A percentile compares a stretch with the other conserved stretches of the same genome.
Evolutionary conservation across 345 rosid genomes (phyloP).

Genomic region (Adansonia digitata): DNA sequence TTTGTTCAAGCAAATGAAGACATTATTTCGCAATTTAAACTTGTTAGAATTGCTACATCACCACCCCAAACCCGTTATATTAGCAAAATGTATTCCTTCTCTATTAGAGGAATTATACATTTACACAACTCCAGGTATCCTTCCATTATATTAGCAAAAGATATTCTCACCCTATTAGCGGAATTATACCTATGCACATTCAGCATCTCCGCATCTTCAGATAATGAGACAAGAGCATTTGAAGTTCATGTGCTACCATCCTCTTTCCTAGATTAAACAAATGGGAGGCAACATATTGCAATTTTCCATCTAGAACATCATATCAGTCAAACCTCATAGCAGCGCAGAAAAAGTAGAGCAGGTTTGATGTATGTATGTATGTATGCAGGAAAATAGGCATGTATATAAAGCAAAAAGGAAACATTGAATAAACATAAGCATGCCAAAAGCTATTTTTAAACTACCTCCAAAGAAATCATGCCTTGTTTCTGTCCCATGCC

Average conservation of each 20-base stretch:
- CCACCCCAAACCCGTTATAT: neutral
- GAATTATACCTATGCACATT: neutral
- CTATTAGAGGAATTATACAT: neutral
- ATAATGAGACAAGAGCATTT: neutral
- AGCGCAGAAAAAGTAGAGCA: neutral
- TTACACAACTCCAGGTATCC: neutral
- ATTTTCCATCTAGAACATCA: neutral
- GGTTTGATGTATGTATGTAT: neutral
- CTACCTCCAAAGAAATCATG: conserved; percentile 49
- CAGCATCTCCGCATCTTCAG: neutral
- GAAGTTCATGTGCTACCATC: neutral
- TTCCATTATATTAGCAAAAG: neutral
- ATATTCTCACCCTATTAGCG: neutral
- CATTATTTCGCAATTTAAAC: neutral
- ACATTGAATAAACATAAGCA: neutral
- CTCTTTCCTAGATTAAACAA: neutral
- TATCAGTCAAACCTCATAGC: neutral
- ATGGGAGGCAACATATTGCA: neutral
- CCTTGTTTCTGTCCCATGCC: conserved; percentile 27
- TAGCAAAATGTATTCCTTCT: neutral
- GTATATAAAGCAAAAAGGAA: neutral
- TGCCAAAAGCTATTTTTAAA: neutral
- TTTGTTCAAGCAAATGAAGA: neutral
- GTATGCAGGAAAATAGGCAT: neutral
- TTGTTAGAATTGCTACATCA: neutral